Base-by-base conservation (phyloP, 805 yeast genomes). In the Starmerella roubikii region DNA sequence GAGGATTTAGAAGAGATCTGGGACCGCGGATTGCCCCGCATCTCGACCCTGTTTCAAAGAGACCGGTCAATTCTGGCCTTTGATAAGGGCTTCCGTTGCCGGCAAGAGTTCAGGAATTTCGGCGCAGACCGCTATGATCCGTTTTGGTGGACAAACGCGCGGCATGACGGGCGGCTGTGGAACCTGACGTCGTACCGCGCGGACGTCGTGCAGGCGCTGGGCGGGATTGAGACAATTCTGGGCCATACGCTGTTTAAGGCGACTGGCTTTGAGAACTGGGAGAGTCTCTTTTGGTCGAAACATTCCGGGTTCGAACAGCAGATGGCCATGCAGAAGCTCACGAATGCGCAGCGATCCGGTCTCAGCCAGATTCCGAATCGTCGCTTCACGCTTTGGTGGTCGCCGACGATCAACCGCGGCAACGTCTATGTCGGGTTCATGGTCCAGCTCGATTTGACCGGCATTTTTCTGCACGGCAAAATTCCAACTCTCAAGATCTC, bases 371-470 rank as follows among this genome's bases (percentile, higher is more conserved):
- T 91, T 53, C 99, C 99, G 3, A 91, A 91, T 56, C 77, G 99
- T 57, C 71, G 99, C 33, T 91, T 91, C 56, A 91, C 98, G 0
- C 64, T 91, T 23, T 91, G 99, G 99, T 91, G 99, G 99, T 85
- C 96, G 0, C 99, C 99, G 5, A 91, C 99, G 0, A 91, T 91
- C 52, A 91, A 91, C 54, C 72, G 99, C 47, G 98, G 98, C 5
- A 91, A 91, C 54, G 97, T 91, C 20, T 91, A 91, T 55, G 96
- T 91, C 41, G 99, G 99, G 21, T 91, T 91, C 64, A 67, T 86
- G 54, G 98, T 91, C 22, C 99, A 91, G 57, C 66, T 91, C 32
- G 99, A 91, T 60, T 65, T 91, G 54, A 91, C 99, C 0, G 99
- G 98, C 53, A 88, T 91, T 22, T 91, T 91, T 59, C 65, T 91